Base-by-base conservation (phyloP, 306 rosid genomes). In the Senna siamea region DNA sequence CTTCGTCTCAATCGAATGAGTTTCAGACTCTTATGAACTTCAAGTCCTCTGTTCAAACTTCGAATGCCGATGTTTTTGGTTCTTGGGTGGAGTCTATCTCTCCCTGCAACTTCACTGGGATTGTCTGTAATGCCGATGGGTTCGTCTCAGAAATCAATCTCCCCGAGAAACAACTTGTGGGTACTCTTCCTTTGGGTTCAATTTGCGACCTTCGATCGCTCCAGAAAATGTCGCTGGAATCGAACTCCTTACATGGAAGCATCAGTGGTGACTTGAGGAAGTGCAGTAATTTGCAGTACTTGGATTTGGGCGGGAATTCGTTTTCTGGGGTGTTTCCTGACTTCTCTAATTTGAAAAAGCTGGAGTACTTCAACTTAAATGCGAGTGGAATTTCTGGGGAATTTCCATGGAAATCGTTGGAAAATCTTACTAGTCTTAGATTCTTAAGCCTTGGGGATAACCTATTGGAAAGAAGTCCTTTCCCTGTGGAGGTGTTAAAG, bases 401-500 rank as follows among this genome's bases (percentile, higher is more conserved):
- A 2, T 89, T 89, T 74, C 90, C 93, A 17, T 89, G 93, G 93
- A 86, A 76, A 34, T 86, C 90, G 37, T 62, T 86, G 18, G 76
- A 53, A 34, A 82, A 84, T 65, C 79, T 89, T 13, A 84, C 89
- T 28, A 8, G 60, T n/a, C 78, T 89, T 15, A 18, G 26, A 34
- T 76, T 75, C 38, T 63, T 89, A 55, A 86, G 90, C 84, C 69
- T 86, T 34, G 90, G 90, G 10, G 90, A 86, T 38, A 86, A 82
- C 40, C 5, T 9, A 7, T 78, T 86, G 32, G 81, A 80, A 14
- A 2, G 17, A 19, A 82, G 37, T 70, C 69, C 85, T 3, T 86
- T 89, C 40, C 85, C 90, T 6, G 9, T 19, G 7, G 86, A 86
- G 74, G 67, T 84, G 28, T 35, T 79, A 4, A 79, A 83, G 79